Base-by-base conservation (phyloP, 1,284 basidiomycete genomes). In the Fistulinella cinereoalba region DNA sequence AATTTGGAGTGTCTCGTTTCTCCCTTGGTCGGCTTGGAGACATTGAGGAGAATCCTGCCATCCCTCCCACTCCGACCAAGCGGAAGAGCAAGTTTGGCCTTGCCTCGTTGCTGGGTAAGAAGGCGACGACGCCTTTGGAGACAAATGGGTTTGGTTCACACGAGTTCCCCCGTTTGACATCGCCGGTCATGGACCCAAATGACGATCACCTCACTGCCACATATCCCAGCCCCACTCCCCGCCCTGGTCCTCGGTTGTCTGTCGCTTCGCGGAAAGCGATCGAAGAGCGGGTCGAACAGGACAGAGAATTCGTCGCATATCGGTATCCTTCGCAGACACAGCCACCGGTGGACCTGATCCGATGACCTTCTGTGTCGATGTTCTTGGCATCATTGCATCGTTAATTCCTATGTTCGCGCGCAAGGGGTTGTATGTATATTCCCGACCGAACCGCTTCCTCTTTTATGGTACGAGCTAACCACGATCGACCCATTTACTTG, bases 291-390 rank as follows among this genome's bases (percentile, higher is more conserved):
- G 86, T 91, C 23, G 75, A 84, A 23, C 88, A 87, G 66, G 86
- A 88, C 60, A 67, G 79, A 3, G 83, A 90, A 23, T 90, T 91
- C 59, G 81, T 90, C 50, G 86, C 88, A 3, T 90, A 90, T 64
- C 79, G 88, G 31, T 91, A 91, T 65, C 88, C 88, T 9, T 88
- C 85, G 12, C 79, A 75, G 51, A 82, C 85, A 52, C 80, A 85
- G 50, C 57, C 74, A 69, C 44, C 68, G 78, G 7, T 55, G 50
- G 80, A 83, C 60, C 69, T 85, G 37, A 54, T 84, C 49, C 76
- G 76, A 60, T 83, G 64, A 61, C n/a, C 25, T 25, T 23, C 33
- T 23, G 38, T 31, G 12, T 22, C n/a, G 33, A 31, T 12, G 39
- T 51, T 41, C 31, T 37, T 47, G 32, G 25, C 44, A 45, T 42